A percentile compares a stretch with the other conserved stretches of the same genome.
Evolutionary conservation across 2,329 filamentous ascomycete species (phyloP).

Genomic region (Alternaria longipes): DNA sequence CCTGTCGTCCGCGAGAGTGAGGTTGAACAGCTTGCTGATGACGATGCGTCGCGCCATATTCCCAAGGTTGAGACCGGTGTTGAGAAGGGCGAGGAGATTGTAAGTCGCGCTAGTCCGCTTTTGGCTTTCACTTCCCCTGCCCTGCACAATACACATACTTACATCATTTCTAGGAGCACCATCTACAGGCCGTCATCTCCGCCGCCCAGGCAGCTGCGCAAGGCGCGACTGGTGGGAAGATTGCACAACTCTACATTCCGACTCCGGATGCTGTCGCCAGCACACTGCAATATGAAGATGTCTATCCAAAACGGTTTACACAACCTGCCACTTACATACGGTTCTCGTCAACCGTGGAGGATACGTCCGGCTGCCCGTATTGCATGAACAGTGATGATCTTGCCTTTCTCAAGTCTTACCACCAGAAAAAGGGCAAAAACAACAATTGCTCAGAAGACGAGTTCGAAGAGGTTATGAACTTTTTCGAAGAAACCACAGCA

Average conservation of each 20-base stretch:
- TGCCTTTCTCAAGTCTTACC: slow-evolving; percentile 82
- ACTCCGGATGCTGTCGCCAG: slow-evolving; percentile 71
- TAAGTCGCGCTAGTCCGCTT: slow-evolving; percentile 65
- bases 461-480: slow-evolving; percentile 93
- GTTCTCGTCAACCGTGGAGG: slow-evolving; percentile 97
- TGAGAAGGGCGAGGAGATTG: slow-evolving; percentile 96
- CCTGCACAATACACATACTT: slow-evolving; percentile 22
- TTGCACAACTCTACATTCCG: slow-evolving; percentile 71
- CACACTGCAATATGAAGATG: slow-evolving; percentile 82
- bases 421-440: slow-evolving; percentile 72
- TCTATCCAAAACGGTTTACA: slow-evolving; percentile 81
- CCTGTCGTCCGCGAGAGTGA: slow-evolving; percentile 89
- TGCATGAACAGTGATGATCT: slow-evolving; percentile 94
- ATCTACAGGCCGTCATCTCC: slow-evolving; percentile 86
- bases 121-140: slow-evolving; percentile 26
- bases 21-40: slow-evolving; percentile 86
- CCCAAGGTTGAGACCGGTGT: slow-evolving; percentile 93
- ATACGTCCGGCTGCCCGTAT: slow-evolving; percentile 89
- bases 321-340: slow-evolving; percentile 94
- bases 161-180: slow-evolving; percentile 76
- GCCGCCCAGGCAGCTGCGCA: slow-evolving; percentile 65
- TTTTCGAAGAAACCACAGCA: slow-evolving; percentile 88
- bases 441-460: slow-evolving; percentile 83
- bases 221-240: slow-evolving; percentile 63
- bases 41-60: slow-evolving; percentile 81